These are phyloP conservation scores for Sporisorium sorghi DNA, from an alignment of 1,284 basidiomycete species.

Conservation along the genomic window DNA sequence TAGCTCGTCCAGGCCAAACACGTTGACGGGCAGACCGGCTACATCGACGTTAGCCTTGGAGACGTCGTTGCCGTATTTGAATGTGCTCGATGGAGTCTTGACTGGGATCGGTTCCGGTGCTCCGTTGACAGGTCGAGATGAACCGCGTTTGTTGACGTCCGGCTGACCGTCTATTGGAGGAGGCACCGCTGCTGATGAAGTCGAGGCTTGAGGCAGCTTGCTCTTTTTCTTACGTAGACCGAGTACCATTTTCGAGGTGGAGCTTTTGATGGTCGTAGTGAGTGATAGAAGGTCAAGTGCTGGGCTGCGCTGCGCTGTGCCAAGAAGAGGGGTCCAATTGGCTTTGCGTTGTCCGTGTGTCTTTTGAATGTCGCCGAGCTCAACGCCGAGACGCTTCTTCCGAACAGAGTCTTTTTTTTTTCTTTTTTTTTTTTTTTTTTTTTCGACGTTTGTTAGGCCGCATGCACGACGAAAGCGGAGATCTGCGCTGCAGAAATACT, in stretches of 20 bases:
- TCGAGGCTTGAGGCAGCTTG: conserved; percentile 15
- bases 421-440: too few relatives aligned
- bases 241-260: conserved; percentile 22
- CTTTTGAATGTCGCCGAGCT: conserved; percentile 3
- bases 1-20: conserved; percentile 63
- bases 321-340: conserved; percentile 13
- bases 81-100: conserved; percentile 2
- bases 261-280: neutral
- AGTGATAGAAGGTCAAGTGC: neutral
- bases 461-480: conserved; percentile 9
- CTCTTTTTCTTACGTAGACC: conserved; percentile 45
- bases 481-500: conserved; percentile 8
- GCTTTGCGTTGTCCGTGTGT: neutral
- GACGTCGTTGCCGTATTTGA: conserved; percentile 41
- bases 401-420: neutral
- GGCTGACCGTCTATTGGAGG: conserved; percentile 3
- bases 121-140: conserved; percentile 16
- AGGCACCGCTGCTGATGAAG: conserved; percentile 8
- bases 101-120: neutral
- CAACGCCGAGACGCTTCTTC: conserved; percentile 7
- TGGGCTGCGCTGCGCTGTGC: neutral
- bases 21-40: conserved; percentile 62
- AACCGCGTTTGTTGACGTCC: conserved; percentile 5
- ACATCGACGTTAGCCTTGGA: conserved; percentile 52
- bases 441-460: neutral